Conservation (phyloP, 1,139 yeast species). For the Hemisphaericaspora xylofermentans region DNA sequence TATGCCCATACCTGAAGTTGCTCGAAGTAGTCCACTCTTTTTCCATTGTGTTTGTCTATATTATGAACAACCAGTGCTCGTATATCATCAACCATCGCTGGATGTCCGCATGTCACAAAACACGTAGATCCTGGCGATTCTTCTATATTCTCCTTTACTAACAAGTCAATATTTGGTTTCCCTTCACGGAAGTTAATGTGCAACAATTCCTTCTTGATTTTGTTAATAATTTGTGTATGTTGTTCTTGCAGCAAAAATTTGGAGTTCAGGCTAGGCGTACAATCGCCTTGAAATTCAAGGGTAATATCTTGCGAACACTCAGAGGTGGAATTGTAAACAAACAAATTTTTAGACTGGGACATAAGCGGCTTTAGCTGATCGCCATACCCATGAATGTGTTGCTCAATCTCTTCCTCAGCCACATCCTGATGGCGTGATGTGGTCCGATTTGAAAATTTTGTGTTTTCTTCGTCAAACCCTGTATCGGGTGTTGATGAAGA, state of each 20-base stretch:
- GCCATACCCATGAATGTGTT: neutral
- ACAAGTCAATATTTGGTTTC: slow-evolving; percentile 39
- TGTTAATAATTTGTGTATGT: neutral
- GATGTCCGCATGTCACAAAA: slow-evolving; percentile 50
- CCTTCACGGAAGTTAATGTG: slow-evolving; percentile 45
- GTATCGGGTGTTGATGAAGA: neutral
- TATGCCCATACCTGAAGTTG: slow-evolving; percentile 46
- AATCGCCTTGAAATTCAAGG: neutral
- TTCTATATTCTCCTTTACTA: slow-evolving; percentile 37
- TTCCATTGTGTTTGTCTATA: slow-evolving; percentile 25
- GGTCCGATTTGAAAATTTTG: neutral
- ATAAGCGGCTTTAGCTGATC: neutral
- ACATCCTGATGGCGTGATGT: neutral
- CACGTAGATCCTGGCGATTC: slow-evolving; percentile 43
- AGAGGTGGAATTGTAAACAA: neutral
- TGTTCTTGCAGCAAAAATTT: neutral
- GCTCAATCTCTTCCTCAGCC: neutral
- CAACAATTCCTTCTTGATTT: slow-evolving; percentile 15
- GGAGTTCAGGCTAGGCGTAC: neutral
- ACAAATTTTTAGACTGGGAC: neutral
- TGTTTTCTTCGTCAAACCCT: neutral
- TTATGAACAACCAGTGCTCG: slow-evolving; percentile 32
- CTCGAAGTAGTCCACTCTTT: slow-evolving; percentile 49
- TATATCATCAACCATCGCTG: slow-evolving; percentile 50
- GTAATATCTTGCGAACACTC: neutral